phyloP scores from a whole-genome alignment of 2,329 filamentous ascomycete genomes.

The Hypocreales sp. region DNA sequence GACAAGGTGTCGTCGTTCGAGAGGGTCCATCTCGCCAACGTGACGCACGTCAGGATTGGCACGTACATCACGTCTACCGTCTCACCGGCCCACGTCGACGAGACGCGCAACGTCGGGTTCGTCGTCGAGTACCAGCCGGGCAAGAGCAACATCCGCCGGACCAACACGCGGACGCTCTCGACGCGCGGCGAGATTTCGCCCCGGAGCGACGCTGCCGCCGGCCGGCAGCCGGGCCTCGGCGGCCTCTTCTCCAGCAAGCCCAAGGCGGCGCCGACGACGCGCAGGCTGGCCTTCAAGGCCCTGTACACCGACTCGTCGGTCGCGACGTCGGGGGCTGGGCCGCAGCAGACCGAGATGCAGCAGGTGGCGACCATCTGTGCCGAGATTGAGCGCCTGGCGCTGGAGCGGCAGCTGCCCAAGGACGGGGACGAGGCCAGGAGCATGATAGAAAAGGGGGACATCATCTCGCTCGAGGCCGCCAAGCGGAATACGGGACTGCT shows the following conservation, averaged over 20 bases:
- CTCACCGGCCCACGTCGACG: constrained; percentile 61
- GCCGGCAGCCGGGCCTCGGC: constrained; percentile 19
- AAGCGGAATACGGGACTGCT: constrained; percentile 74
- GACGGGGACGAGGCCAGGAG: constrained; percentile 25
- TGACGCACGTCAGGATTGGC: constrained; percentile 60
- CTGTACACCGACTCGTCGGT: constrained; percentile 36
- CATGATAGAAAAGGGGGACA: constrained; percentile 45
- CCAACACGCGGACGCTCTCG: constrained; percentile 73
- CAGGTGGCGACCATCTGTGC: constrained; percentile 50
- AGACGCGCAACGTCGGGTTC: constrained; percentile 68
- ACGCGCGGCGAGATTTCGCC: constrained; percentile 22
- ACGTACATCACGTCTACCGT: constrained; percentile 86
- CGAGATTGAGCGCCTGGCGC: constrained; percentile 58
- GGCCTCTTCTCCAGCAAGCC: constrained; percentile 25
- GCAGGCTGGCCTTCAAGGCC: constrained; percentile 39
- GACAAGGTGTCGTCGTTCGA: constrained; percentile 93
- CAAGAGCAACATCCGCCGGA: constrained; percentile 54
- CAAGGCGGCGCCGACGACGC: constrained; percentile 15
- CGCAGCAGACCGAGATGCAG: constrained; percentile 35
- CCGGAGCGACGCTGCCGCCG: constrained; percentile 7
- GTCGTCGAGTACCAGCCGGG: constrained; percentile 63
- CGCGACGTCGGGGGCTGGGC: constrained; percentile 32
- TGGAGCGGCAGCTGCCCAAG: constrained; percentile 26
- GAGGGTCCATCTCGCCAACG: constrained; percentile 59
- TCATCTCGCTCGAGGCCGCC: constrained; percentile 74